phyloP scores from a whole-genome alignment of 768 basidiomycete species.

The Xerocomellus amylosporus region DNA sequence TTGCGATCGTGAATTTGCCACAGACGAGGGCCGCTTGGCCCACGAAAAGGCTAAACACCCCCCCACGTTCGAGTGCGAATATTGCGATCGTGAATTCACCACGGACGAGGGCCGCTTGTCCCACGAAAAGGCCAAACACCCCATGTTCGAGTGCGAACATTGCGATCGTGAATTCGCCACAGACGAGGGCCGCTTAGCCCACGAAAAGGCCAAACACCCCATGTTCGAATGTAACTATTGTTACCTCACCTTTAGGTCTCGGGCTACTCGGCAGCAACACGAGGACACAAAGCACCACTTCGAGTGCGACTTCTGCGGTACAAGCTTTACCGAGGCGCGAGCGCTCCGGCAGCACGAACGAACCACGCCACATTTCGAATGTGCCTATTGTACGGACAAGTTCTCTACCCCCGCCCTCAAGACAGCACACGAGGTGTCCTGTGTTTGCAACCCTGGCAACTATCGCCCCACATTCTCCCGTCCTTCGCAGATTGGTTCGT shows the following conservation, averaged over 20 bases:
- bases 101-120: slow-evolving; percentile 1
- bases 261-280: slow-evolving; percentile 8
- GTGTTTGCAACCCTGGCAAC: slow-evolving; percentile 3
- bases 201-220: slow-evolving; percentile 9
- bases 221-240: slow-evolving; percentile 12
- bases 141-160: slow-evolving; percentile 10
- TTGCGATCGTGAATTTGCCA: slow-evolving; percentile 12
- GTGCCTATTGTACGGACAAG: slow-evolving; percentile 1
- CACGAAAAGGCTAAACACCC: slow-evolving; percentile 11
- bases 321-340: not conserved
- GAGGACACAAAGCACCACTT: slow-evolving; percentile 5
- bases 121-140: slow-evolving; percentile 10
- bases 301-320: not conserved
- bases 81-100: slow-evolving; percentile 13
- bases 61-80: slow-evolving; percentile 9
- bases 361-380: not conserved
- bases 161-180: slow-evolving; percentile 10
- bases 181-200: slow-evolving; percentile 1
- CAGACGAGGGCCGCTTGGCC: not conserved
- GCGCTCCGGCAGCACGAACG: not conserved
- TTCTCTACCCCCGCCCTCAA: not conserved
- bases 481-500: no score
- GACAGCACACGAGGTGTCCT: slow-evolving; percentile 8
- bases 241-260: slow-evolving; percentile 1
- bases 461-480: no score